Base-by-base conservation (phyloP, 257 asterid genomes). In the Plantago elongata region DNA sequence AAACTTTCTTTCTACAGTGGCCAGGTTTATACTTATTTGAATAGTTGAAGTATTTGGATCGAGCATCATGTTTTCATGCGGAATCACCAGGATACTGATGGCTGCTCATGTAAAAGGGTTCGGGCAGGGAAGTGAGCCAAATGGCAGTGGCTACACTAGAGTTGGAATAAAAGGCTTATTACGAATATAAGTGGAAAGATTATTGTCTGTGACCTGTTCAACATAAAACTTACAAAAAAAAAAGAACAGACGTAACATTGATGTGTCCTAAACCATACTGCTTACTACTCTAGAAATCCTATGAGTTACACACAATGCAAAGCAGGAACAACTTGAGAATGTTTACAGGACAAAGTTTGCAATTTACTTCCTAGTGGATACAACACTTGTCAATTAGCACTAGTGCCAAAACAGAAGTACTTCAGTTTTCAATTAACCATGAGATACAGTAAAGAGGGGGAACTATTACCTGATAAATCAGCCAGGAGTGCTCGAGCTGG, bases 401-500 rank as follows among this genome's bases (percentile, higher is more conserved):
- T 67, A 60, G 48, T 13, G 42, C 63, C 15, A 66, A 74, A 49
- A 14, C 22, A 50, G n/a, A 51, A 50, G 11, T 37, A 38, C 38
- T 29, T 48, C 27, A 27, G 10, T 43, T 16, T 63, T 51, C 14
- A 22, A 13, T 40, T 46, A 61, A 29, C 47, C 60, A 9, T 62
- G 63, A 64, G 50, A 52, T 38, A 59, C 57, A 64, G 44, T 45
- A 44, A 44, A 59, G 13, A 13, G 34, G 22, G 27, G 13, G 64
- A 61, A 51, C 37, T 56, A 46, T 59, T 82, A 87, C 99, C 97
- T 69, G 99, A 83, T 78, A 93, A 87, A 81, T 93, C 99, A 77
- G 96, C 99, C 74, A 93, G 80, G 73, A 93, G 97, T 73, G 99
- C 99, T 69, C 99, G 96, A 70, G 99, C 99, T n/a, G 97, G 99